Evolutionary conservation across 2,329 filamentous ascomycete species (phyloP).

Genomic region (Neocucurbitaria cava): DNA sequence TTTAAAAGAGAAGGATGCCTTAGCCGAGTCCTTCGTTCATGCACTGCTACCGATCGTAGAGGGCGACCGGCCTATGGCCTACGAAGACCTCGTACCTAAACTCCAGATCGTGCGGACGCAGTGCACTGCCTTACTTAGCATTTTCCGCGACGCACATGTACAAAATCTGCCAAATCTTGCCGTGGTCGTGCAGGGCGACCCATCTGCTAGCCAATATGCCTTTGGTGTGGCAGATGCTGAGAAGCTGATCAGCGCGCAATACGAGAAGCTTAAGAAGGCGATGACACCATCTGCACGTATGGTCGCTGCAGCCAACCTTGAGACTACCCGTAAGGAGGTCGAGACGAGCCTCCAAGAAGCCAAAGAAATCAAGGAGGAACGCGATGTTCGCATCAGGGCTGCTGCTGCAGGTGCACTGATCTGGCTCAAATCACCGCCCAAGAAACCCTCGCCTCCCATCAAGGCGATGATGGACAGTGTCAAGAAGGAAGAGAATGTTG

Average conservation of each 20-base stretch:
- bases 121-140: conserved; percentile 86
- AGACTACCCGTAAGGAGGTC: conserved; percentile 76
- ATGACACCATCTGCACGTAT: conserved; percentile 88
- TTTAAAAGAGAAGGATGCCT: conserved; percentile 50
- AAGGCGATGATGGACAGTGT: conserved; percentile 98
- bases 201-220: conserved; percentile 87
- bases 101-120: conserved; percentile 89
- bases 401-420: conserved; percentile 87
- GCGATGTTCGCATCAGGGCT: conserved; percentile 85
- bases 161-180: conserved; percentile 78
- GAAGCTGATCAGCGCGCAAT: conserved; percentile 84
- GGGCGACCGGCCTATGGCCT: conserved; percentile 78
- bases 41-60: conserved; percentile 80
- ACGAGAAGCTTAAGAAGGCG: conserved; percentile 84
- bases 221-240: conserved; percentile 90
- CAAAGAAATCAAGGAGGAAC: conserved; percentile 76
- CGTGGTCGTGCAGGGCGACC: conserved; percentile 91
- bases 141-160: conserved; percentile 75
- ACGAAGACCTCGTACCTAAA: conserved; percentile 88
- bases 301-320: conserved; percentile 78
- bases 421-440: conserved; percentile 84
- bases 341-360: conserved; percentile 79
- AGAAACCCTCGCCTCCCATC: conserved; percentile 91
- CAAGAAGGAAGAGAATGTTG: conserved; percentile 90
- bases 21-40: conserved; percentile 67